phyloP scores from a whole-genome alignment of 2,329 filamentous ascomycete genomes.

The Clonostachys rosea region DNA sequence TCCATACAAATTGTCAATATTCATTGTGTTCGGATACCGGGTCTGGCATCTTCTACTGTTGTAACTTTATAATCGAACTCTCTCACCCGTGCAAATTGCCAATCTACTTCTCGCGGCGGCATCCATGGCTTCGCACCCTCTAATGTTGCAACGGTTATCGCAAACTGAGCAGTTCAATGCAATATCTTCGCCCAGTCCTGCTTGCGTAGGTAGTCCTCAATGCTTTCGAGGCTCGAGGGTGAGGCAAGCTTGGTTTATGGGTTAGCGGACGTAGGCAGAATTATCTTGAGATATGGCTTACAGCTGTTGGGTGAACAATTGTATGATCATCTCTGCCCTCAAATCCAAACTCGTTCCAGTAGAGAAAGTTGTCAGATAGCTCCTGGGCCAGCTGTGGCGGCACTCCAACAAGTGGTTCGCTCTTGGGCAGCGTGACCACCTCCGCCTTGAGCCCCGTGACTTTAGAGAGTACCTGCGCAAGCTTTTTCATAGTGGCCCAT shows the following conservation, averaged over 20 bases:
- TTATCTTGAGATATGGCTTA: conserved; percentile 1
- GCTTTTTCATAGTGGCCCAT: not conserved
- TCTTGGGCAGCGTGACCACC: conserved; percentile 1
- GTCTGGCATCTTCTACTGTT: too few relatives aligned
- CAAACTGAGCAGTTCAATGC: too few relatives aligned
- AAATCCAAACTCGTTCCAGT: conserved; percentile 9
- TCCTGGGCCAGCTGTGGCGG: conserved; percentile 3
- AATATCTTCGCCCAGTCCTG: conserved; percentile 1
- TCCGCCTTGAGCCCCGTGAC: not conserved
- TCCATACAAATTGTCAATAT: too few relatives aligned
- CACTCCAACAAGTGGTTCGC: not conserved
- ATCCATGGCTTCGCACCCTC: too few relatives aligned
- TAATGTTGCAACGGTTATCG: too few relatives aligned
- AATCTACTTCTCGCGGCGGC: too few relatives aligned
- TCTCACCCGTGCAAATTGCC: too few relatives aligned
- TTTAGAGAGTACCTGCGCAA: not conserved
- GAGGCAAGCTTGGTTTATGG: conserved; percentile 1
- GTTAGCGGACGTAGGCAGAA: not conserved
- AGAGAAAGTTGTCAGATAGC: conserved; percentile 4
- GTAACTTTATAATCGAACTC: too few relatives aligned
- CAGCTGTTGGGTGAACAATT: conserved; percentile 6
- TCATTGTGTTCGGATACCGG: too few relatives aligned
- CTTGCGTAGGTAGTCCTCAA: conserved; percentile 6
- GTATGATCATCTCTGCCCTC: conserved; percentile 6
- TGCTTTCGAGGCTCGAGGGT: conserved; percentile 1